phyloP scores from a whole-genome alignment of 2,329 filamentous ascomycete genomes.

The Tolypocladium tropicale region DNA sequence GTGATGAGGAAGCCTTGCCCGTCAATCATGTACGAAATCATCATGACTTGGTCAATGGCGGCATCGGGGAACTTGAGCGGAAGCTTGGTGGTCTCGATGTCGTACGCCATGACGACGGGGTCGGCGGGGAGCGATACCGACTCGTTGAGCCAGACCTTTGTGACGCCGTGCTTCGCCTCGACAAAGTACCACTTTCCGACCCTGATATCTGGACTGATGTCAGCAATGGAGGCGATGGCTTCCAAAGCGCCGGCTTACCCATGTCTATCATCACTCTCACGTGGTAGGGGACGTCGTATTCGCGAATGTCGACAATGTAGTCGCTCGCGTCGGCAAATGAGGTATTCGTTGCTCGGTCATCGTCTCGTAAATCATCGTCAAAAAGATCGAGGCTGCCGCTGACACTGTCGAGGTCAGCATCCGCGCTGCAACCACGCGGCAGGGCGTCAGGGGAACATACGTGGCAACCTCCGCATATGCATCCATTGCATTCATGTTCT shows the following conservation, averaged over 20 bases:
- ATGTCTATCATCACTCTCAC: slow-evolving; percentile 97
- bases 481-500: slow-evolving; percentile 93
- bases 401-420: slow-evolving; percentile 35
- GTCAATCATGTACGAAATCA: slow-evolving; percentile 99
- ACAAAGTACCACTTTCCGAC: slow-evolving; percentile 97
- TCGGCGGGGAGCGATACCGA: slow-evolving; percentile 85
- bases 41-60: slow-evolving; percentile 94
- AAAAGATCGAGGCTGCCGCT: slow-evolving; percentile 89
- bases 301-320: slow-evolving; percentile 95
- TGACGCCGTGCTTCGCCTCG: slow-evolving; percentile 82
- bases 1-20: slow-evolving; percentile 97
- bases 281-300: slow-evolving; percentile 99
- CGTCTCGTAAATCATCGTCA: slow-evolving; percentile 76
- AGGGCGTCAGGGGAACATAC: slow-evolving; percentile 36
- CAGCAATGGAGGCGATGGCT: slow-evolving; percentile 6
- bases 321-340: slow-evolving; percentile 82
- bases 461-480: slow-evolving; percentile 93
- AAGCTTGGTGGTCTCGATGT: slow-evolving; percentile 95
- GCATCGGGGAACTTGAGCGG: slow-evolving; percentile 96
- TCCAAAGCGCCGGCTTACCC: slow-evolving; percentile 33
- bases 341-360: slow-evolving; percentile 68
- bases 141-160: slow-evolving; percentile 75
- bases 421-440: background rate
- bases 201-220: slow-evolving; percentile 60
- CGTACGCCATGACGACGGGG: slow-evolving; percentile 96